Evolutionary conservation across 75 land plant genomes (phyloP).

Genomic region (Selaginella moellendorffii): DNA sequence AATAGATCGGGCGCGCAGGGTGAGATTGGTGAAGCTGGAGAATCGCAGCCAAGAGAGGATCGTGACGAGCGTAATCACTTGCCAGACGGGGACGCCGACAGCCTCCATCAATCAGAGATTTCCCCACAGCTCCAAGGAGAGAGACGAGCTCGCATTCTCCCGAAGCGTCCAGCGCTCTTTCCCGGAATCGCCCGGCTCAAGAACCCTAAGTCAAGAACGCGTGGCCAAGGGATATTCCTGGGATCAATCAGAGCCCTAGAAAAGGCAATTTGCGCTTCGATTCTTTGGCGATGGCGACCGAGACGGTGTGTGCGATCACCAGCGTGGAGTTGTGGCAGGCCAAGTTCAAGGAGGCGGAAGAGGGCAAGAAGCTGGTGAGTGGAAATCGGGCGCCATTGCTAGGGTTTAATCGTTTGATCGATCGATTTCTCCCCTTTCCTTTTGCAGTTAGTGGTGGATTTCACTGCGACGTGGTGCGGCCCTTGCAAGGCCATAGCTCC

Average conservation of each 20-base stretch:
- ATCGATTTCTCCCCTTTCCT: too few relatives aligned
- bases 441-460: conserved; percentile 4
- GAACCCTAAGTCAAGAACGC: too few relatives aligned
- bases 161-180: neutral
- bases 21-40: conserved; percentile 31
- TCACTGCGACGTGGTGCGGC: conserved; percentile 8
- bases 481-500: conserved; percentile 3
- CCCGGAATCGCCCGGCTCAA: too few relatives aligned
- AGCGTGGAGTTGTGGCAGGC: neutral
- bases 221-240: too few relatives aligned
- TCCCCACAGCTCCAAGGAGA: neutral
- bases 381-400: too few relatives aligned
- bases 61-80: conserved; percentile 26
- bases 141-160: too few relatives aligned
- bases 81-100: conserved; percentile 46
- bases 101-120: neutral
- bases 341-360: neutral
- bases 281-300: neutral
- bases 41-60: conserved; percentile 42
- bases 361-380: neutral
- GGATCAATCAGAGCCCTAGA: too few relatives aligned
- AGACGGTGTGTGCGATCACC: neutral
- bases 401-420: too few relatives aligned
- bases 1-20: conserved; percentile 38
- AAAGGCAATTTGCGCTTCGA: too few relatives aligned